Evolutionary conservation across 371 early-diverging fungal genomes (phyloP), one percentile per base, ranked within the genome.

Genomic region (Apophysomyces ossiformis): DNA sequence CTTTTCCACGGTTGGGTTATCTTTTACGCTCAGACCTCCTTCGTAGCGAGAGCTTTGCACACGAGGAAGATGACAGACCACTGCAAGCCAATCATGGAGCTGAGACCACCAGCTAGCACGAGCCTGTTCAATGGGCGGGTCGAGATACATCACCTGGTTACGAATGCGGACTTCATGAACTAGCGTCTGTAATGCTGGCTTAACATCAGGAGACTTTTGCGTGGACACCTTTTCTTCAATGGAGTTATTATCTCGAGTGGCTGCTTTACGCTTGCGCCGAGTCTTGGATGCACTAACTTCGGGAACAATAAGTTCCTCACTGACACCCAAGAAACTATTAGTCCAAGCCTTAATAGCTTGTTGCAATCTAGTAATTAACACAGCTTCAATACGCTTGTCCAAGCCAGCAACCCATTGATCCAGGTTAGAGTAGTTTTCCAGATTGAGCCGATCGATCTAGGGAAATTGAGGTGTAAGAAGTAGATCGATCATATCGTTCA

Each of bases 111-210:
- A 97, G 59, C 88, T 86, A 15, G 87, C 89, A 41, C 97, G 90
- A 1, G 98, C 97, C 61, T 92, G 88, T 75, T 98, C 98, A 26
- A 99, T 83, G 26, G 99, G 97, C 44, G 99, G 99, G 57, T 96
- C 94, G 36, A 99, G 82, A 69, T 90, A 95, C 94, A 99, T 95
- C 69, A 93, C 87, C 78, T 98, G 99, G 81, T 98, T 95, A 65
- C 88, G 87, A 71, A 99, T 90, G 47, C 91, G 87, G 57, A 96
- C 82, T 77, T 94, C 94, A 63, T 95, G 95, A 1, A 94, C 81
- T 13, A 90, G 78, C 2, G 85, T 78, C 61, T 89, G 86, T 39
- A 93, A 77, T 0, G 77, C 72, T 15, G 90, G 90, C 57, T 87
- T 85, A 37, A 88, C 84, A 60, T 89, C 87, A 21, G 85, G 72